These are phyloP conservation scores for Powellomyces hirtus DNA, from an alignment of 192 early-diverging fungal species.

Conservation along the genomic window DNA sequence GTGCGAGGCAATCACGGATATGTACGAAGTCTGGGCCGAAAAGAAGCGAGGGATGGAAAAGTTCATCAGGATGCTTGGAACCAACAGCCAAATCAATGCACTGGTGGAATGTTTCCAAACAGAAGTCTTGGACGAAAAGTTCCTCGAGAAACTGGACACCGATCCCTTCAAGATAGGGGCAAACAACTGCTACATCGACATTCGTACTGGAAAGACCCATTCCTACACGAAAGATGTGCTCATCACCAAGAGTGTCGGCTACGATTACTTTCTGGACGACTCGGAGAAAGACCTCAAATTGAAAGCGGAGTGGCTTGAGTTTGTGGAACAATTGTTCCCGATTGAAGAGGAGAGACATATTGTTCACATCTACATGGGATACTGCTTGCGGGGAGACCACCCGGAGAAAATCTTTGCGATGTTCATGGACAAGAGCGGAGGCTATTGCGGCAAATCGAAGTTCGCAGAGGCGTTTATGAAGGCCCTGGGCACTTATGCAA, in stretches of 20 bases:
- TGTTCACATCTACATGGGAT: slow-evolving; percentile 14
- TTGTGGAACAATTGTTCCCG: slow-evolving; percentile 14
- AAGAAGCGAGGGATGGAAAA: no score
- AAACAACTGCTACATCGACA: slow-evolving; percentile 5
- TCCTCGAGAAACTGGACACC: slow-evolving; percentile 2
- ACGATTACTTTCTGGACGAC: slow-evolving; percentile 13
- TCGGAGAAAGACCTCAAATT: neutral
- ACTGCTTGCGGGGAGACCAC: slow-evolving; percentile 17
- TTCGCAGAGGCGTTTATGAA: neutral
- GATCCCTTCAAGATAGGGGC: neutral
- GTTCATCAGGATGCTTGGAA: no score
- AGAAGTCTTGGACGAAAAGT: slow-evolving; percentile 4
- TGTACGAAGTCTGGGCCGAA: no score
- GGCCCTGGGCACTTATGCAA: slow-evolving; percentile 6
- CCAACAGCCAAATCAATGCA: slow-evolving; percentile 1
- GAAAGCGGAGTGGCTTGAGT: neutral
- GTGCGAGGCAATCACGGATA: no score
- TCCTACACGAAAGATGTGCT: slow-evolving; percentile 16
- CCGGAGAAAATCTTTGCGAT: slow-evolving; percentile 19
- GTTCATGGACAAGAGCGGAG: slow-evolving; percentile 13
- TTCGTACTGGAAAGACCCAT: slow-evolving; percentile 2
- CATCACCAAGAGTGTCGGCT: slow-evolving; percentile 13
- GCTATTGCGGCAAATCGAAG: slow-evolving; percentile 10
- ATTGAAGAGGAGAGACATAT: slow-evolving; percentile 9
- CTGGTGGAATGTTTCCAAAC: slow-evolving; percentile 13